A percentile compares a stretch with the other conserved stretches of the same genome.
Conservation (phyloP, 345 rosid genomes). For the Geranium rotundifolium region DNA sequence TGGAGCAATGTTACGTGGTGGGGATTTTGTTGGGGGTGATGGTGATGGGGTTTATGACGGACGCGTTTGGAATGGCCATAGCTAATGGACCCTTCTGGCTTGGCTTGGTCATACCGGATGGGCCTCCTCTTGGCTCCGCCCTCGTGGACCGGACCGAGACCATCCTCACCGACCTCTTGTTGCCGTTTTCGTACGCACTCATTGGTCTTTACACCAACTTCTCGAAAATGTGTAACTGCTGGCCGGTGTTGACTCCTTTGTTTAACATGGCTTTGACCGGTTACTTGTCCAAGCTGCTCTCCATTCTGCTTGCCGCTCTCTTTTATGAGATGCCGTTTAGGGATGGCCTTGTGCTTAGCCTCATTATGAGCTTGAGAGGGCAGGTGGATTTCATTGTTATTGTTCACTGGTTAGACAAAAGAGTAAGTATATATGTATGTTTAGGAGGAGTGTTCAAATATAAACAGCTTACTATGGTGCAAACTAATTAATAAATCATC, state of each 20-base stretch:
- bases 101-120: conserved; percentile 54
- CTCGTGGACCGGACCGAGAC: conserved; percentile 47
- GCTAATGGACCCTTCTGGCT: conserved; percentile 51
- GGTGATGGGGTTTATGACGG: conserved; percentile 39
- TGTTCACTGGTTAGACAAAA: conserved; percentile 57
- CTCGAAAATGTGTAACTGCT: conserved; percentile 14
- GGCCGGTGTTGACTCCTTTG: conserved; percentile 37
- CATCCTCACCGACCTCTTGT: conserved; percentile 32
- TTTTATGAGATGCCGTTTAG: conserved; percentile 25
- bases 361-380: conserved; percentile 59
- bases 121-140: conserved; percentile 51
- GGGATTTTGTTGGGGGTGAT: conserved; percentile 36
- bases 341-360: conserved; percentile 47
- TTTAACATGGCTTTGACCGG: conserved; percentile 26
- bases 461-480: too few relatives aligned
- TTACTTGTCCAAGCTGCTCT: conserved; percentile 26
- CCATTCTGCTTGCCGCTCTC: conserved; percentile 18
- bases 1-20: conserved; percentile 31
- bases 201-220: conserved; percentile 48
- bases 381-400: conserved; percentile 44
- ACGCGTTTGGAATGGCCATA: conserved; percentile 54
- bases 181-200: conserved; percentile 48
- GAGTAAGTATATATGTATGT: conserved; percentile 12
- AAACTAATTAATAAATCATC: too few relatives aligned
- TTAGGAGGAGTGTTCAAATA: too few relatives aligned